Evolutionary conservation across 371 early-diverging fungal species (phyloP).

Genomic region (Funneliformis caledonium): DNA sequence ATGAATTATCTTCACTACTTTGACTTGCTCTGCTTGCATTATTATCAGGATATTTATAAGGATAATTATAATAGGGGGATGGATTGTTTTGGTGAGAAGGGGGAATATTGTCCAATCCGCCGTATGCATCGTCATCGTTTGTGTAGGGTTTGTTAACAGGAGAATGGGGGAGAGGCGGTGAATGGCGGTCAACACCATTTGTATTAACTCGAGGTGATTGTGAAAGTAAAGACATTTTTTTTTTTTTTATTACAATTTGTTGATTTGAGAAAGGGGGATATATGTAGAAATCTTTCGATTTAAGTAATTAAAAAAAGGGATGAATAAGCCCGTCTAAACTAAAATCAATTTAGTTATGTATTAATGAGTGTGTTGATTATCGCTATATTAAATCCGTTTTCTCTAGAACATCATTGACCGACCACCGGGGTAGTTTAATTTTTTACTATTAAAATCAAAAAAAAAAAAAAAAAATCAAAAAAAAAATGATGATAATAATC

Average conservation of each 20-base stretch:
- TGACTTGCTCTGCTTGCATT: background rate
- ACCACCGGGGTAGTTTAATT: too few relatives aligned
- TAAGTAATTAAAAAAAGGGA: background rate
- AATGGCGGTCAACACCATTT: slow-evolving; percentile 2
- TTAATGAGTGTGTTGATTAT: background rate
- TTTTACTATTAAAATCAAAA: too few relatives aligned
- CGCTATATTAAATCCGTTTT: too few relatives aligned
- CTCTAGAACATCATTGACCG: background rate
- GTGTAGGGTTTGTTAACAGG: background rate
- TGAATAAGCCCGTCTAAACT: background rate
- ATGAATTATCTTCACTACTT: background rate
- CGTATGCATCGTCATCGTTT: background rate
- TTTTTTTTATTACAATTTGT: background rate
- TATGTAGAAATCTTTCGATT: too few relatives aligned
- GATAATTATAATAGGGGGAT: background rate
- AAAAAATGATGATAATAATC: too few relatives aligned
- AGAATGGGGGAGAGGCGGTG: background rate
- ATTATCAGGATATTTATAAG: background rate
- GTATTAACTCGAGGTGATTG: background rate
- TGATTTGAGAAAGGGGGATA: too few relatives aligned
- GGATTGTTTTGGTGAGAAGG: background rate
- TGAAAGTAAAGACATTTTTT: background rate
- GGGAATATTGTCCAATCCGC: background rate
- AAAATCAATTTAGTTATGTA: too few relatives aligned
- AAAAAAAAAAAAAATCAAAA: background rate